Base-by-base conservation (phyloP, 2,329 filamentous ascomycete genomes). In the Paecilomyces sp. region DNA sequence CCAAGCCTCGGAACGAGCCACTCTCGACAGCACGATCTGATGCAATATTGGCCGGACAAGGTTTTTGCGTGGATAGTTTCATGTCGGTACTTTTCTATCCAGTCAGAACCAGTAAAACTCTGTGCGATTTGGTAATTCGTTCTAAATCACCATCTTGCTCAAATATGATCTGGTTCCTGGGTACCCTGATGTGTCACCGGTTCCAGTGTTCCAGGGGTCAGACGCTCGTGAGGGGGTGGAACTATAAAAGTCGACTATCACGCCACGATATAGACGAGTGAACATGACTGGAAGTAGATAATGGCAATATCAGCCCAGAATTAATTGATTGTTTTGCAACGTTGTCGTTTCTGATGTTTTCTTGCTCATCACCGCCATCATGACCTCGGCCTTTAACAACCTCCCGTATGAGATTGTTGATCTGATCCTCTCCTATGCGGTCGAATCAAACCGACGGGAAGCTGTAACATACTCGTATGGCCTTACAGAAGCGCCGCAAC, bases 321-420 rank as follows among this genome's bases (percentile, higher is more conserved):
- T 41, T 41, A 22, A 22, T 22, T 22, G 36, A 41, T 41, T 7
- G n/a, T 41, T 41, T 41, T 5, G 3, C 36, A n/a, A 1, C n/a
- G 3, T n/a, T 6, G 13, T 28, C n/a, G 6, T 52, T 25, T 50
- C 18, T 53, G 9, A 13, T 24, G 55, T 34, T 25, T 34, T 41
- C 55, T 15, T 34, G 22, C 22, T 28, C 13, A 56, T 22, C 12
- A 15, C 24, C 12, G 13, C 34, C 54, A 36, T 33, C 54, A 55
- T 53, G 51, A 5, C 51, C 51, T 53, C 18, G 11, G 51, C 22
- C 8, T 53, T 84, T 72, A 78, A 78, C 75, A 72, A 77, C 58
- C 75, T 84, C 57, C 82, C 82, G 22, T 75, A 74, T 65, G 82
- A 84, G 73, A 76, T 83, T 61, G 74, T 83, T 62, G 76, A 76